These are phyloP conservation scores for Polymyxa betae DNA, from an alignment of 208 protist species.

Conservation along the genomic window DNA sequence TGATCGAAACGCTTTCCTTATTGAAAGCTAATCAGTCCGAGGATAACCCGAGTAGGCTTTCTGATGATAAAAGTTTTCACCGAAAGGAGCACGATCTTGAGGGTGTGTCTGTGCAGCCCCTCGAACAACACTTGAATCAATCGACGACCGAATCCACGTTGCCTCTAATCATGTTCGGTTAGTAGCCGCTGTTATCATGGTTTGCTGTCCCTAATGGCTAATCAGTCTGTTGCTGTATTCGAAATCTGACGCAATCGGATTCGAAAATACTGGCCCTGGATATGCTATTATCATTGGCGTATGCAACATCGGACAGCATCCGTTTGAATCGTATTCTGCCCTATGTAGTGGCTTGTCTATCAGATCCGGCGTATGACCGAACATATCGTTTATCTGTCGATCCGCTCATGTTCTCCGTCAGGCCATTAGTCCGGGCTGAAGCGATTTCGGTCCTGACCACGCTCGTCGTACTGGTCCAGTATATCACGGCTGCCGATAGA, in stretches of 20 bases:
- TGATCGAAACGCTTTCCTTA: too few relatives aligned
- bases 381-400: background rate
- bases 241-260: background rate
- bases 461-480: background rate
- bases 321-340: background rate
- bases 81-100: too few relatives aligned
- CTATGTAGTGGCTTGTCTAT: background rate
- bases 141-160: background rate
- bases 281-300: slow-evolving; percentile 1
- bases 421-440: background rate
- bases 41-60: too few relatives aligned
- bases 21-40: too few relatives aligned
- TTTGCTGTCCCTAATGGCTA: too few relatives aligned
- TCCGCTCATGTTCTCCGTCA: background rate
- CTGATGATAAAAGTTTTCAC: too few relatives aligned
- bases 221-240: background rate
- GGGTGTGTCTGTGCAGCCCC: too few relatives aligned
- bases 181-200: too few relatives aligned
- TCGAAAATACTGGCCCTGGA: slow-evolving; percentile 12
- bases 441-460: background rate
- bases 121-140: too few relatives aligned
- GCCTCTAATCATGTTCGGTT: background rate
- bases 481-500: background rate
- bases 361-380: background rate
- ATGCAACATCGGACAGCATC: background rate